These are phyloP conservation scores for Yueomyces sp. DNA, from an alignment of 805 yeast species.

Conservation along the genomic window DNA sequence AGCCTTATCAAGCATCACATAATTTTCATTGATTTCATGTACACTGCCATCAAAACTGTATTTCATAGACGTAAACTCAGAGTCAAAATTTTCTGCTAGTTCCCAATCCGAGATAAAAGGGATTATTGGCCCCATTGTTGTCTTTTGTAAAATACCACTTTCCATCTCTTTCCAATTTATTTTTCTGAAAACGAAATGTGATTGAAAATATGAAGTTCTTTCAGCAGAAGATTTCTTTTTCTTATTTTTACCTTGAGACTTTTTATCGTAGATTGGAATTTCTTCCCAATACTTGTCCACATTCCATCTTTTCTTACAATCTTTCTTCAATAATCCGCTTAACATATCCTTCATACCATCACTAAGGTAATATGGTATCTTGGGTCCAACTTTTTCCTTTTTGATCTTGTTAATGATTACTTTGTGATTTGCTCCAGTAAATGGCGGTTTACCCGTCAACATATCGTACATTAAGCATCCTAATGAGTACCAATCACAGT, in stretches of 20 bases:
- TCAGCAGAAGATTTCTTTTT: conserved; percentile 13
- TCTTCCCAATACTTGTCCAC: conserved; percentile 38
- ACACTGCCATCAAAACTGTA: conserved; percentile 20
- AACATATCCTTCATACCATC: conserved; percentile 70
- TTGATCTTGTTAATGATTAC: conserved; percentile 63
- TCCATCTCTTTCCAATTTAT: conserved; percentile 55
- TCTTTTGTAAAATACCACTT: conserved; percentile 30
- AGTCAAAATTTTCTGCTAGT: conserved; percentile 74
- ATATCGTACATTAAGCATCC: conserved; percentile 74
- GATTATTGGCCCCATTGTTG: conserved; percentile 58
- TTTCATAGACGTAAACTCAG: conserved; percentile 62
- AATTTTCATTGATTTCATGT: neutral
- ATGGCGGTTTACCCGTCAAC: conserved; percentile 79
- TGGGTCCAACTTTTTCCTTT: conserved; percentile 40
- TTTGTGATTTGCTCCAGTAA: conserved; percentile 70
- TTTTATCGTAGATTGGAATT: conserved; percentile 1
- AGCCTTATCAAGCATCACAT: conserved; percentile 3
- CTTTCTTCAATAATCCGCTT: conserved; percentile 50
- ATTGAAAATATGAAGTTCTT: conserved; percentile 30
- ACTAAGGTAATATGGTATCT: conserved; percentile 63
- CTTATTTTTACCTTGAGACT: conserved; percentile 4
- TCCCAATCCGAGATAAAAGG: conserved; percentile 74
- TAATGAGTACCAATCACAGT: conserved; percentile 87
- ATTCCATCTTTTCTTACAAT: conserved; percentile 53
- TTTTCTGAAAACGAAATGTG: conserved; percentile 66